Evolutionary conservation across 2,329 filamentous ascomycete genomes (phyloP).

Genomic region (Diaporthe citri): DNA sequence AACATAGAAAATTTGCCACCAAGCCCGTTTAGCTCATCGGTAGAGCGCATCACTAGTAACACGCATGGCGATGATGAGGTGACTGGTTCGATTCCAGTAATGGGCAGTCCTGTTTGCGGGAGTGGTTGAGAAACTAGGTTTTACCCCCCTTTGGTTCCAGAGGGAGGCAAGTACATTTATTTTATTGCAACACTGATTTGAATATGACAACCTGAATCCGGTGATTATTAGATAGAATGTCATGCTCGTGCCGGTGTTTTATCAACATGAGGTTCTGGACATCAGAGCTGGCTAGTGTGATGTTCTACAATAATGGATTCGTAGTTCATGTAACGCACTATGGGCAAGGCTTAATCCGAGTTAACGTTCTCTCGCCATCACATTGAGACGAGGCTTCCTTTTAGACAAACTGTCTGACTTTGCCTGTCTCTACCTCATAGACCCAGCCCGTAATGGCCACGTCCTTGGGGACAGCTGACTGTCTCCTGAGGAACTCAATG

Average conservation of each 20-base stretch:
- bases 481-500: constrained; percentile 71
- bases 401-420: constrained; percentile 42
- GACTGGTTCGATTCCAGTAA: constrained; percentile 30
- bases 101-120: neutral
- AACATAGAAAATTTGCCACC: neutral
- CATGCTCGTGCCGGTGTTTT: no score
- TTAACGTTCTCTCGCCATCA: neutral
- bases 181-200: neutral
- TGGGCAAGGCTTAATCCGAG: no score
- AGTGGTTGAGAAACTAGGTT: neutral
- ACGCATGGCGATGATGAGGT: neutral
- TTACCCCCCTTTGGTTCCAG: neutral
- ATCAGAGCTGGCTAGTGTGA: neutral
- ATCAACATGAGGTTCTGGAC: neutral
- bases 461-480: constrained; percentile 69
- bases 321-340: neutral
- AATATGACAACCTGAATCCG: neutral
- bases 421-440: constrained; percentile 83
- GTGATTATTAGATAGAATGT: neutral
- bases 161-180: no score
- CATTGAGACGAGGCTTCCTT: no score
- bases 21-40: constrained; percentile 27
- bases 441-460: constrained; percentile 79
- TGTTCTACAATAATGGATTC: neutral
- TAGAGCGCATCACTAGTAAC: constrained; percentile 25